Evolutionary conservation across 2,329 filamentous ascomycete species (phyloP).

Genomic region (Nothophoma quercina): DNA sequence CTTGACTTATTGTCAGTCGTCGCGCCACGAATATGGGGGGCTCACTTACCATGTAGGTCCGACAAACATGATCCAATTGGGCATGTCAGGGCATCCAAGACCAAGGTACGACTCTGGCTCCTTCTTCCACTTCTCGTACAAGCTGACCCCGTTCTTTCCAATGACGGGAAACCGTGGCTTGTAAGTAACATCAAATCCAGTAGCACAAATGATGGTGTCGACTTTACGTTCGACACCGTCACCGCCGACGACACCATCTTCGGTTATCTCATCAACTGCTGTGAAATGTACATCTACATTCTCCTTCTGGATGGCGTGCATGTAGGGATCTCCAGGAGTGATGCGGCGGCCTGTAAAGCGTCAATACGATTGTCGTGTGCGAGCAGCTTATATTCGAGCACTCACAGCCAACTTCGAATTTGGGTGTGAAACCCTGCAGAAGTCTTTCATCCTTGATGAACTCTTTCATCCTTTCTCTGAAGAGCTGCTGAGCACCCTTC

Average conservation of each 20-base stretch:
- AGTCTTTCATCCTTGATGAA: slow-evolving; percentile 61
- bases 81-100: slow-evolving; percentile 52
- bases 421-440: slow-evolving; percentile 57
- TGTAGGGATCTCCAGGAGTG: slow-evolving; percentile 60
- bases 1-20: slow-evolving; percentile 23
- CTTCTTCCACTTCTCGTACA: slow-evolving; percentile 52
- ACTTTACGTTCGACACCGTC: slow-evolving; percentile 53
- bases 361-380: neutral
- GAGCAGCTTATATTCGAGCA: neutral
- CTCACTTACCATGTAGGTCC: slow-evolving; percentile 41
- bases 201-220: slow-evolving; percentile 56
- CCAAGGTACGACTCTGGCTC: slow-evolving; percentile 53
- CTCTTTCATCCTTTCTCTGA: slow-evolving; percentile 57
- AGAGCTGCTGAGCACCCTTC: slow-evolving; percentile 47
- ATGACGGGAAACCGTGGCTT: slow-evolving; percentile 54
- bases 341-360: slow-evolving; percentile 47
- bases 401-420: slow-evolving; percentile 55
- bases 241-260: slow-evolving; percentile 55
- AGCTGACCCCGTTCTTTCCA: slow-evolving; percentile 50
- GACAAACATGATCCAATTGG: slow-evolving; percentile 54
- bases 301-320: slow-evolving; percentile 58
- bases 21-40: too few relatives aligned
- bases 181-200: slow-evolving; percentile 56
- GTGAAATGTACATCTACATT: slow-evolving; percentile 62
- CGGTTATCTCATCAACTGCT: slow-evolving; percentile 54